Evolutionary conservation across 2,329 filamentous ascomycete species (phyloP).

Genomic region (Didymella exigua): DNA sequence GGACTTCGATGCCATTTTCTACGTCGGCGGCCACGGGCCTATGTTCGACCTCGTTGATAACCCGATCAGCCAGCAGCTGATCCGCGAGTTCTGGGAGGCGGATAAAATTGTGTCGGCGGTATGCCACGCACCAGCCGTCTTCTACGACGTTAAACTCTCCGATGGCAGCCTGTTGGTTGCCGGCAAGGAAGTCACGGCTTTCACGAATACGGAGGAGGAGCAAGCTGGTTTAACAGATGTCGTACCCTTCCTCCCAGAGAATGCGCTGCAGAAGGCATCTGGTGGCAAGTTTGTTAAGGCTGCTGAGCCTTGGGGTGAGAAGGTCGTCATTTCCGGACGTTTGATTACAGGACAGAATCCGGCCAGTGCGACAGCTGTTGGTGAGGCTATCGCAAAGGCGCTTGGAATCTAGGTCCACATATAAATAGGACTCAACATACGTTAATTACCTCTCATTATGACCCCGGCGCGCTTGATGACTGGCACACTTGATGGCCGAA

Average conservation of each 20-base stretch:
- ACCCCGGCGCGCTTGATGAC: too few relatives aligned
- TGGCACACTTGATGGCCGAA: too few relatives aligned
- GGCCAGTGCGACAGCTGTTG: slow-evolving; percentile 51
- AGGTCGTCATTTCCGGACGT: slow-evolving; percentile 49
- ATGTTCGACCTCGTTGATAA: slow-evolving; percentile 71
- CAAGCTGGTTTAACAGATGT: slow-evolving; percentile 46
- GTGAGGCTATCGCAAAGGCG: slow-evolving; percentile 51
- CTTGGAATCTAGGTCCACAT: slow-evolving; percentile 26
- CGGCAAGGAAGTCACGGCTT: slow-evolving; percentile 65
- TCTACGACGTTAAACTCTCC: slow-evolving; percentile 61
- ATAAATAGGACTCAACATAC: not conserved
- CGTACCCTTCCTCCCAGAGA: slow-evolving; percentile 68
- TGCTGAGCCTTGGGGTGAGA: slow-evolving; percentile 52
- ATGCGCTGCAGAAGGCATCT: slow-evolving; percentile 56
- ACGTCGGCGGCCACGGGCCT: slow-evolving; percentile 65
- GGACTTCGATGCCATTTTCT: slow-evolving; percentile 68
- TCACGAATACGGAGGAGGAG: slow-evolving; percentile 64
- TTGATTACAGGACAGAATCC: slow-evolving; percentile 59
- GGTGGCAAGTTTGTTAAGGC: slow-evolving; percentile 65
- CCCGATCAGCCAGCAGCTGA: slow-evolving; percentile 62
- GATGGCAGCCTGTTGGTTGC: slow-evolving; percentile 61
- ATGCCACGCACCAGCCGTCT: slow-evolving; percentile 70
- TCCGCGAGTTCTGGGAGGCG: slow-evolving; percentile 65
- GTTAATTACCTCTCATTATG: too few relatives aligned
- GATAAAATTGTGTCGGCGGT: slow-evolving; percentile 70